Evolutionary conservation across 1,284 basidiomycete genomes (phyloP), one percentile per base, ranked within the genome.

Genomic region (Puccinia horiana): DNA sequence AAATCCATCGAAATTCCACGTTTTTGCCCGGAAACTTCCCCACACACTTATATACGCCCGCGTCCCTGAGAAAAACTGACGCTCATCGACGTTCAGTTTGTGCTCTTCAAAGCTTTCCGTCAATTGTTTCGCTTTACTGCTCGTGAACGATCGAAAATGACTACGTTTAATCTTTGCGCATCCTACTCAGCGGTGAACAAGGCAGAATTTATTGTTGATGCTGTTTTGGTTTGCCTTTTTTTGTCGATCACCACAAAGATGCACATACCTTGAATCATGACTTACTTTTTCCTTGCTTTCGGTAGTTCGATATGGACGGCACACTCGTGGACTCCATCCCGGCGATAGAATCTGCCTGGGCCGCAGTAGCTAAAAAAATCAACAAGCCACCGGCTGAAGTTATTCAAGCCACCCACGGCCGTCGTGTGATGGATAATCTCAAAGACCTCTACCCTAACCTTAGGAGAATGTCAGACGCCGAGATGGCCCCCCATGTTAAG

Each of bases 311-410:
- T 77, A 84, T 65, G 77, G 80, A 83, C 69, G 82, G 85, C 65
- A 92, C 92, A 14, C 88, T 93, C 80, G 92, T 92, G 76, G 91
- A 93, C 86, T 92, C 91, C 40, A 93, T 93, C 85, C 88, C 91
- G 29, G 92, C 92, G 14, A 92, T 93, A 84, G 92, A 93, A 86
- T 91, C 92, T 6, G 92, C 92, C 8, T 93, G 92, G 92, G 90
- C 90, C 47, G 91, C 91, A 84, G 92, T 93, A 72, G 92, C 92
- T 2, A 88, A 88, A 67, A 91, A 92, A 86, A 90, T 92, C 69
- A 91, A 91, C 76, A 90, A 91, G 86, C 91, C 92, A 86, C 91
- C 91, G 16, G 88, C 88, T 1, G 84, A 85, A 82, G 89, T 90
- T 81, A 91, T 92, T 83, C 92, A 85, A 23, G 91, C 91, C 58